phyloP scores from a whole-genome alignment of 1,284 basidiomycete genomes.

The Naganishia albida region DNA sequence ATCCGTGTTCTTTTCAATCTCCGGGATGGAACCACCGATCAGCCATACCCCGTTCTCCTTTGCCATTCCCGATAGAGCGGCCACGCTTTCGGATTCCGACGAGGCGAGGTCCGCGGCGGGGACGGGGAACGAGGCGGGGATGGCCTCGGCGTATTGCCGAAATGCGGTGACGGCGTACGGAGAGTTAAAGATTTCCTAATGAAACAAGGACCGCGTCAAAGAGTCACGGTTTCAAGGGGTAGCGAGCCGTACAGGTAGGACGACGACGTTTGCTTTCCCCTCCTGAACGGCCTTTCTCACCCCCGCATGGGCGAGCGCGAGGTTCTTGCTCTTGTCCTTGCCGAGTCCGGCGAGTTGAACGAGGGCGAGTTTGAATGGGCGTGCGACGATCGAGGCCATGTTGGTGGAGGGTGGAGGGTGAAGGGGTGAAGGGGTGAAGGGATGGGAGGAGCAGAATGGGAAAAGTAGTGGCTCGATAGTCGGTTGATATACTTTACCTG shows the following conservation, averaged over 20 bases:
- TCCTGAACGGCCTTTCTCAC: conserved; percentile 67
- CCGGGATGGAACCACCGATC: conserved; percentile 91
- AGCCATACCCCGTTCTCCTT: conserved; percentile 82
- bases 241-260: conserved; percentile 70
- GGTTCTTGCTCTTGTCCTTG: conserved; percentile 69
- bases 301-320: conserved; percentile 76
- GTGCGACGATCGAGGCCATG: conserved; percentile 45
- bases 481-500: no score
- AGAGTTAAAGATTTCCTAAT: conserved; percentile 95
- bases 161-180: conserved; percentile 89
- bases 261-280: conserved; percentile 75
- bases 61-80: conserved; percentile 78
- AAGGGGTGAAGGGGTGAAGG: neutral
- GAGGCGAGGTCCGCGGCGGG: conserved; percentile 57
- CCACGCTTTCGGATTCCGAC: conserved; percentile 69
- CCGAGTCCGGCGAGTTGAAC: conserved; percentile 77
- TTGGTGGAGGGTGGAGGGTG: neutral
- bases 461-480: neutral
- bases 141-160: conserved; percentile 78
- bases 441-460: neutral
- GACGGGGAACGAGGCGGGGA: conserved; percentile 61
- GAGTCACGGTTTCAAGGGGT: neutral
- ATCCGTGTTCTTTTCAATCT: conserved; percentile 65
- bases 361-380: conserved; percentile 77
- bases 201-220: no score